A percentile compares a stretch with the other conserved stretches of the same genome.
phyloP scores from a whole-genome alignment of 805 yeast species.

The Saturnispora silvae region DNA sequence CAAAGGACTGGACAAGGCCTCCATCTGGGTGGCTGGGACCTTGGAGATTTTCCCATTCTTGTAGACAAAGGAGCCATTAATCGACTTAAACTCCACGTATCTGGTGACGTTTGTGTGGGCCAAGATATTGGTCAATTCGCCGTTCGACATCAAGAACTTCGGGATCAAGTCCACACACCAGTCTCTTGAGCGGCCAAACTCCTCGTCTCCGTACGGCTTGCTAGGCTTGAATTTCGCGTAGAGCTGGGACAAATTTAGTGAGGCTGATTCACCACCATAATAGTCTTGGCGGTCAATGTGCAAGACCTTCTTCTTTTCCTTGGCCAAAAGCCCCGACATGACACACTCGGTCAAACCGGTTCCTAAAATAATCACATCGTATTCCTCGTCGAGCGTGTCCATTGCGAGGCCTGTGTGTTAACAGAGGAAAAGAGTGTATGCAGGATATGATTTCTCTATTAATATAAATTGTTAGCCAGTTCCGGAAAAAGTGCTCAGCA shows the following conservation, averaged over 20 bases:
- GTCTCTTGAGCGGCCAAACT: constrained; percentile 85
- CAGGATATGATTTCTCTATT: no score
- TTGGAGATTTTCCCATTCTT: constrained; percentile 84
- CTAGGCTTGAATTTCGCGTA: constrained; percentile 82
- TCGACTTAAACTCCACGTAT: constrained; percentile 92
- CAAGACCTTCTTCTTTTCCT: constrained; percentile 95
- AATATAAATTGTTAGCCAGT: no score
- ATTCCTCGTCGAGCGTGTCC: constrained; percentile 74
- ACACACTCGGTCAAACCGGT: constrained; percentile 93
- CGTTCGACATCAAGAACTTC: constrained; percentile 93
- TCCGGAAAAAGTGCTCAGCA: no score
- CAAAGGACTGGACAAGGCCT: constrained; percentile 82
- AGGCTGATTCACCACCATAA: constrained; percentile 90
- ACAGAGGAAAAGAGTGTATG: neutral
- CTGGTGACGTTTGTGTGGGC: constrained; percentile 94
- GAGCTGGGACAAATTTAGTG: constrained; percentile 60
- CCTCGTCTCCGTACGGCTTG: constrained; percentile 54
- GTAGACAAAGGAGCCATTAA: constrained; percentile 91
- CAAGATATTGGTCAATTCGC: constrained; percentile 90
- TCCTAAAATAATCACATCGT: constrained; percentile 96
- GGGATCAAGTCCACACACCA: constrained; percentile 98
- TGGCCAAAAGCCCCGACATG: constrained; percentile 84
- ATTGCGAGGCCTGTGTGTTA: neutral
- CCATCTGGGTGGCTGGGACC: constrained; percentile 86
- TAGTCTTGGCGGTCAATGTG: constrained; percentile 95